Evolutionary conservation across 768 basidiomycete genomes (phyloP).

Genomic region (Boletus subparvulus): DNA sequence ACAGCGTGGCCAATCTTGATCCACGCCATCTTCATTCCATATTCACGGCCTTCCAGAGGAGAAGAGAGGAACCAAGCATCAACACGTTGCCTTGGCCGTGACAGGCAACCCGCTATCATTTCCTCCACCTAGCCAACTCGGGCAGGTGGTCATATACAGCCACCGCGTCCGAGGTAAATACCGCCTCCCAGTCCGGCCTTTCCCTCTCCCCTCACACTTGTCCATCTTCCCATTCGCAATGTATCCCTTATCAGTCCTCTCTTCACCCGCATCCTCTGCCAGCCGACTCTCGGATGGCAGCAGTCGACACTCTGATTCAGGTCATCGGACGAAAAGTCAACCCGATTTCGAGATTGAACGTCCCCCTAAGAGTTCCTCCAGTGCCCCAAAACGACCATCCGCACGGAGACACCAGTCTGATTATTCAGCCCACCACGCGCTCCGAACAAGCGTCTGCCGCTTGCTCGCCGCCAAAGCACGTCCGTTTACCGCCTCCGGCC

Average conservation of each 20-base stretch:
- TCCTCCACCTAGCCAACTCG: constrained; percentile 28
- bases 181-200: constrained; percentile 11
- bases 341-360: constrained; percentile 71
- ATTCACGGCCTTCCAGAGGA: constrained; percentile 27
- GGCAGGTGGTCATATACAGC: constrained; percentile 33
- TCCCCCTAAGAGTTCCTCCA: constrained; percentile 36
- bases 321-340: constrained; percentile 42
- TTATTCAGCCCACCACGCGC: constrained; percentile 52
- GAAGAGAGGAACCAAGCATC: constrained; percentile 21
- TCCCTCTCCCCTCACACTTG: constrained; percentile 13
- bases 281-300: constrained; percentile 43
- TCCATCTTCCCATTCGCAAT: constrained; percentile 17
- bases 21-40: constrained; percentile 29
- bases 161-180: constrained; percentile 36
- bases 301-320: constrained; percentile 32
- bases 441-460: constrained; percentile 53
- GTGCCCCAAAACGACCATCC: constrained; percentile 32
- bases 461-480: constrained; percentile 59
- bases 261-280: constrained; percentile 33
- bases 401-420: constrained; percentile 39
- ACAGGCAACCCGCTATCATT: constrained; percentile 30
- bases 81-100: constrained; percentile 36
- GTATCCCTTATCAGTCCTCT: constrained; percentile 31
- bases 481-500: constrained; percentile 64
- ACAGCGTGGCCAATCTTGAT: constrained; percentile 31